Evolutionary conservation across 257 asterid species (phyloP).

Genomic region (Jasminum sambac): DNA sequence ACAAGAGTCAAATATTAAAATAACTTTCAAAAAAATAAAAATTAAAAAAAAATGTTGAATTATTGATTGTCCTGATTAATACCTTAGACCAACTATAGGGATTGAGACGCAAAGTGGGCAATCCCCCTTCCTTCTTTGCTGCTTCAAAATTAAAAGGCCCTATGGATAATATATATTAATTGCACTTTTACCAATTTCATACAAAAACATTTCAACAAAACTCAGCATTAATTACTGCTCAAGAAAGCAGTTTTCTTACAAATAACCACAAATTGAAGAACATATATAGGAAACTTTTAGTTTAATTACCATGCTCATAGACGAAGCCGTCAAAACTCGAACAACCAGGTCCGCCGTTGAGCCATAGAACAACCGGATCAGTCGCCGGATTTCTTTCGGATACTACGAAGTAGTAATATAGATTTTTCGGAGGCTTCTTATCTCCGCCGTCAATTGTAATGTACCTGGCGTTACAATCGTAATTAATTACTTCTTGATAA

Average conservation of each 20-base stretch:
- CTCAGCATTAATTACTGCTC: neutral
- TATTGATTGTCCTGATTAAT: neutral
- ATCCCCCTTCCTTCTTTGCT: constrained; percentile 34
- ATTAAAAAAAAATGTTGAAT: neutral
- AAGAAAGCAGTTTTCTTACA: too few species aligned
- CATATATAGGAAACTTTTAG: too few species aligned
- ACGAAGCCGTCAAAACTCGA: constrained; percentile 74
- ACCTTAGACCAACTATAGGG: constrained; percentile 68
- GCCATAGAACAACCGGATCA: constrained; percentile 69
- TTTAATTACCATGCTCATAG: constrained; percentile 61
- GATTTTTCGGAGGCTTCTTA: constrained; percentile 38
- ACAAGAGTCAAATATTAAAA: too few species aligned
- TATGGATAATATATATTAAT: constrained; percentile 27
- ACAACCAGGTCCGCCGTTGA: constrained; percentile 70
- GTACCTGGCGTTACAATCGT: constrained; percentile 40
- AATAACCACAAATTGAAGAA: too few species aligned
- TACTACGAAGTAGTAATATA: constrained; percentile 55
- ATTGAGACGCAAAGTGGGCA: constrained; percentile 58
- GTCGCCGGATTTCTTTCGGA: constrained; percentile 48
- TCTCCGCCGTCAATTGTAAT: constrained; percentile 36
- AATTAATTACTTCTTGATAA: too few species aligned
- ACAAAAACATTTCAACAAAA: too few species aligned
- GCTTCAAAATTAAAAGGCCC: constrained; percentile 67
- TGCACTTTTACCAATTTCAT: neutral
- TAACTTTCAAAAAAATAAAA: too few species aligned